These are phyloP conservation scores for Diutina siamensis DNA, from an alignment of 1,139 yeast genomes.

Conservation along the genomic window DNA sequence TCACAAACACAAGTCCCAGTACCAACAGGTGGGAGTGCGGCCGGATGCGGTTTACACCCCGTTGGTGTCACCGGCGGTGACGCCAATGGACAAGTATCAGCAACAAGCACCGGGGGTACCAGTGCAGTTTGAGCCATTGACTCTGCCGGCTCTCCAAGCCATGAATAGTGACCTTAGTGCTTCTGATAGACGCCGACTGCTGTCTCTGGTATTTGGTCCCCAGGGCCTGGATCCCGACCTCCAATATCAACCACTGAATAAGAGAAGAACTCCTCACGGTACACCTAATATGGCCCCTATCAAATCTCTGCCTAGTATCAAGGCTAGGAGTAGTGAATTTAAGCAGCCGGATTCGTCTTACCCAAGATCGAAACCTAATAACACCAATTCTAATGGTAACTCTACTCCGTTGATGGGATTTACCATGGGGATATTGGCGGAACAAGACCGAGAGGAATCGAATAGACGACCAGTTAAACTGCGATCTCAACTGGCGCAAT, in stretches of 20 bases:
- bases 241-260: conserved; percentile 12
- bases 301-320: not conserved
- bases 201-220: conserved; percentile 24
- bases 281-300: conserved; percentile 19
- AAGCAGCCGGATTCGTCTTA: not conserved
- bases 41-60: conserved; percentile 58
- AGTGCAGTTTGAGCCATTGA: conserved; percentile 35
- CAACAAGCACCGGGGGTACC: conserved; percentile 20
- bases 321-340: not conserved
- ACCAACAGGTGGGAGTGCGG: conserved; percentile 14
- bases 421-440: conserved; percentile 37
- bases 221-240: conserved; percentile 15
- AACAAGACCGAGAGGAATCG: conserved; percentile 14
- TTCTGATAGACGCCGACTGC: conserved; percentile 22
- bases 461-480: not conserved
- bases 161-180: conserved; percentile 12
- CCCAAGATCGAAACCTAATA: not conserved
- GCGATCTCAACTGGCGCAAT: not conserved
- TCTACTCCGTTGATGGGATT: conserved; percentile 28
- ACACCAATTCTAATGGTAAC: not conserved
- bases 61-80: conserved; percentile 61
- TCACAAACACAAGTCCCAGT: conserved; percentile 19
- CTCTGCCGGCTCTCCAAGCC: conserved; percentile 59
- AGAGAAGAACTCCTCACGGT: conserved; percentile 33
- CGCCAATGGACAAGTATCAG: conserved; percentile 40